These are phyloP conservation scores for Phytophthora litchii DNA, from an alignment of 352 stramenopile genomes.

Conservation along the genomic window DNA sequence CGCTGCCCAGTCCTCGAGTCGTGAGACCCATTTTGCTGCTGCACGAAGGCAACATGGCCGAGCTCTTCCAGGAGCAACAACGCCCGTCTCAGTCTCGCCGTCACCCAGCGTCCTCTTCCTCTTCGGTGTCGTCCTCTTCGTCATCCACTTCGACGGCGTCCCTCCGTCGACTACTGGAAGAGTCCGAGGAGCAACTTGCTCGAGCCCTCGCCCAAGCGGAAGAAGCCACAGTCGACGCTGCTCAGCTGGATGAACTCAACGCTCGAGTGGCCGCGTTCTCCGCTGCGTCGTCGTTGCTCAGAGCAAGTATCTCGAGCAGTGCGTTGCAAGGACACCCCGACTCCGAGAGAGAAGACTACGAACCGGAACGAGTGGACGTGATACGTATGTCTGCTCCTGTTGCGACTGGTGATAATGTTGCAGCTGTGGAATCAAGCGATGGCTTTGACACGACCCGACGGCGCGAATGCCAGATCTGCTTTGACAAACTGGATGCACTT, in stretches of 20 bases:
- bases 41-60: constrained; percentile 46
- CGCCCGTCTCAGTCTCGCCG: constrained; percentile 9
- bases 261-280: constrained; percentile 47
- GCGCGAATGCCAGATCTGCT: constrained; percentile 79
- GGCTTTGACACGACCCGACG: constrained; percentile 32
- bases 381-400: constrained; percentile 26
- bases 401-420: constrained; percentile 5
- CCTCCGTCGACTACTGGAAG: constrained; percentile 28
- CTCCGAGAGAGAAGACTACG: constrained; percentile 16
- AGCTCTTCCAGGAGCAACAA: constrained; percentile 54
- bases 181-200: constrained; percentile 35
- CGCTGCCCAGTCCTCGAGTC: constrained; percentile 16
- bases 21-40: constrained; percentile 35
- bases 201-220: constrained; percentile 28
- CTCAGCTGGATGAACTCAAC: constrained; percentile 48
- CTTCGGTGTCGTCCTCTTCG: constrained; percentile 21
- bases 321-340: constrained; percentile 7
- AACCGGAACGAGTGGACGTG: constrained; percentile 21
- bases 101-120: constrained; percentile 13
- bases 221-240: constrained; percentile 23
- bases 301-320: constrained; percentile 54
- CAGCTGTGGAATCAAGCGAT: constrained; percentile 9
- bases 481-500: constrained; percentile 57
- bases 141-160: constrained; percentile 37
- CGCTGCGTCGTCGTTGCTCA: constrained; percentile 39